Conservation (phyloP, 2,329 filamentous ascomycete species). For the Simplicillium sp. region DNA sequence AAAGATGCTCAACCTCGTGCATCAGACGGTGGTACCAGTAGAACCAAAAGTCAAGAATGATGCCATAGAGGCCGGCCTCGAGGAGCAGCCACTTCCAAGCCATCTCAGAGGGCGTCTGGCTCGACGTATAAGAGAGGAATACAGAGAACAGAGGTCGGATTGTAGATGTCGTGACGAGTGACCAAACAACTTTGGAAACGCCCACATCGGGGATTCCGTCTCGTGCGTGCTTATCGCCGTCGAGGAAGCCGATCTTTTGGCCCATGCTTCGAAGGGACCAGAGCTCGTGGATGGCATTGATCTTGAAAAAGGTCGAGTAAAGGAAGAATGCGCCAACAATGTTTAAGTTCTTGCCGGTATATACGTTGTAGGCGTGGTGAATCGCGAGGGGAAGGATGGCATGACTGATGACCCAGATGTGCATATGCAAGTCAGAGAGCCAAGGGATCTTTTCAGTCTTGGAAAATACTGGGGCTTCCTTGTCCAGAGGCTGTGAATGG, state of each 20-base stretch:
- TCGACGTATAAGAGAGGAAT: conserved; percentile 18
- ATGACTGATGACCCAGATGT: conserved; percentile 27
- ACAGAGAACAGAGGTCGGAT: conserved; percentile 21
- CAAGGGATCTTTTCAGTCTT: conserved; percentile 28
- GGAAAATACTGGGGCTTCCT: conserved; percentile 21
- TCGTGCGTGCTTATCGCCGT: conserved; percentile 29
- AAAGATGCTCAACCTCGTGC: conserved; percentile 26
- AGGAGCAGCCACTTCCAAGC: conserved; percentile 23
- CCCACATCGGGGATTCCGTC: conserved; percentile 28
- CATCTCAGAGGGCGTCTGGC: conserved; percentile 14
- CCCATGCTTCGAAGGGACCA: conserved; percentile 24
- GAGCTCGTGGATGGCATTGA: conserved; percentile 25
- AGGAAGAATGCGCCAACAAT: conserved; percentile 19
- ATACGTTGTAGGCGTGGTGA: conserved; percentile 21
- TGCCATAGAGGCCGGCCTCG: conserved; percentile 25
- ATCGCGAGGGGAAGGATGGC: conserved; percentile 22
- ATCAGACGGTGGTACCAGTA: conserved; percentile 29
- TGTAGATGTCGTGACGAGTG: conserved; percentile 19
- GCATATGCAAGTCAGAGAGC: conserved; percentile 20
- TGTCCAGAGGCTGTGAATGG: conserved; percentile 15
- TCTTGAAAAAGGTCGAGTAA: conserved; percentile 25
- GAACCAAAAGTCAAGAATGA: conserved; percentile 28
- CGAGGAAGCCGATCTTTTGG: conserved; percentile 26
- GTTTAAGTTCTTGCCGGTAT: conserved; percentile 18
- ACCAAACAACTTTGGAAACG: conserved; percentile 19